Base-by-base conservation (phyloP, 1,139 yeast genomes). In the Geotrichum cucujoidarum region DNA sequence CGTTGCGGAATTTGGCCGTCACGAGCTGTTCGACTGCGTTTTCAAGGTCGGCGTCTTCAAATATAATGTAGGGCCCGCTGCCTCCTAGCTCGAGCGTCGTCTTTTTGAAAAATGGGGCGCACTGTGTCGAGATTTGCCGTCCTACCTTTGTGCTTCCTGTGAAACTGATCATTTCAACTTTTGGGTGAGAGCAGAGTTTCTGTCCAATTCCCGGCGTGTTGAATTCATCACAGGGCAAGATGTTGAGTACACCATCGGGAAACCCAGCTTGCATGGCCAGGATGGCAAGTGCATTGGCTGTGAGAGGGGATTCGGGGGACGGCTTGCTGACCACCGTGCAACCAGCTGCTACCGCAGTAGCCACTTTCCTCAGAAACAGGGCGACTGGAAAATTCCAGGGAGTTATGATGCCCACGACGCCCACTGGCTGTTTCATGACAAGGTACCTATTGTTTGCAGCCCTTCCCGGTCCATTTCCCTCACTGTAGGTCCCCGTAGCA, bases 381-480 rank as follows among this genome's bases (percentile, higher is more conserved):
- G 83, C 74, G 54, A 85, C 68, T 53, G 95, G 94, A 77, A 82
- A 85, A 67, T 85, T 85, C 95, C 95, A 85, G 56, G 95, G 94
- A 55, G 84, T 80, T 58, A 83, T 80, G 60, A 82, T 86, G 16
- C 83, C 94, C 60, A 85, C 81, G 20, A 84, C 90, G 21, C 94
- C 94, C 57, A 70, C 75, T 38, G 96, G 95, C 64, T 74, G 77
- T 53, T 55, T 68, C 50, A 71, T 54, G 20, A 10, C 65, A 50
- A 75, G 55, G 43, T 77, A 67, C 43, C 63, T 45, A 60, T 63
- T 40, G 59, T 65, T 36, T 83, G 90, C 66, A 81, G 86, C 48
- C 82, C 69, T 39, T 94, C 85, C 70, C 81, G 85, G 24, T 85
- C 88, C 59, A 84, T 74, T 66, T 81, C 82, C 63, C 7, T 57